A percentile compares a stretch with the other conserved stretches of the same genome.
Conservation (phyloP, 1,284 basidiomycete genomes). For the Trichosporon ovoides region DNA sequence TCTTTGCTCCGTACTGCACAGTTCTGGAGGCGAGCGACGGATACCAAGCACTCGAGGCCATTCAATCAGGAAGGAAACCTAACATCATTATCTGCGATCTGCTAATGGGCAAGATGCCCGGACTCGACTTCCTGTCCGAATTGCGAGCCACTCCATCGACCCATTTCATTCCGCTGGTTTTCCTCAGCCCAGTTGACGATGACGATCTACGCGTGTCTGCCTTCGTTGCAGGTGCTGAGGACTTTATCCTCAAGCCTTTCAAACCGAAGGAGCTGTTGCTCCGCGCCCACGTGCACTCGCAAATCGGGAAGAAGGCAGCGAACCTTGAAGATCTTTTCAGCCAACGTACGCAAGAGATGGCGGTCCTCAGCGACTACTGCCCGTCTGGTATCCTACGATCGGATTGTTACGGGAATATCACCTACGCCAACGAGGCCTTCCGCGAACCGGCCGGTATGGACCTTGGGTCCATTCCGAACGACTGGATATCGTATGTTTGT, state of each 20-base stretch:
- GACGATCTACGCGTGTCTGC: constrained; percentile 39
- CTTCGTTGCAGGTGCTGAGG: constrained; percentile 49
- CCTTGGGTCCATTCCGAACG: not conserved
- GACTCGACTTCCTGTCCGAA: constrained; percentile 31
- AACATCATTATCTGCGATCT: constrained; percentile 39
- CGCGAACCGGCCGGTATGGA: constrained; percentile 11
- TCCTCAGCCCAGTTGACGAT: constrained; percentile 31
- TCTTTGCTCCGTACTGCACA: constrained; percentile 44
- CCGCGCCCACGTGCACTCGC: constrained; percentile 44
- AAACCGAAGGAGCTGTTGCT: constrained; percentile 49
- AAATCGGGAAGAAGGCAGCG: constrained; percentile 41
- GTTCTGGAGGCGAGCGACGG: constrained; percentile 46
- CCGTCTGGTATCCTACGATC: constrained; percentile 38
- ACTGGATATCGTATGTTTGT: constrained; percentile 7
- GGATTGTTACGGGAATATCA: constrained; percentile 22
- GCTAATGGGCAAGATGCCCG: constrained; percentile 44
- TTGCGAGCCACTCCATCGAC: constrained; percentile 24
- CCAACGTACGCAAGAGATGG: constrained; percentile 37
- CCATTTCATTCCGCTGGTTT: constrained; percentile 29
- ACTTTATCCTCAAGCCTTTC: constrained; percentile 46
- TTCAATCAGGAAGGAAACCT: constrained; percentile 21
- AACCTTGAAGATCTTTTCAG: constrained; percentile 37
- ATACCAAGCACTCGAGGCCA: constrained; percentile 41
- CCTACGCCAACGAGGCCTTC: constrained; percentile 37
- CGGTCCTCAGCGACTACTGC: constrained; percentile 42